These are phyloP conservation scores for Wallacemonas sp. DNA, from an alignment of 208 protist genomes.

Conservation along the genomic window DNA sequence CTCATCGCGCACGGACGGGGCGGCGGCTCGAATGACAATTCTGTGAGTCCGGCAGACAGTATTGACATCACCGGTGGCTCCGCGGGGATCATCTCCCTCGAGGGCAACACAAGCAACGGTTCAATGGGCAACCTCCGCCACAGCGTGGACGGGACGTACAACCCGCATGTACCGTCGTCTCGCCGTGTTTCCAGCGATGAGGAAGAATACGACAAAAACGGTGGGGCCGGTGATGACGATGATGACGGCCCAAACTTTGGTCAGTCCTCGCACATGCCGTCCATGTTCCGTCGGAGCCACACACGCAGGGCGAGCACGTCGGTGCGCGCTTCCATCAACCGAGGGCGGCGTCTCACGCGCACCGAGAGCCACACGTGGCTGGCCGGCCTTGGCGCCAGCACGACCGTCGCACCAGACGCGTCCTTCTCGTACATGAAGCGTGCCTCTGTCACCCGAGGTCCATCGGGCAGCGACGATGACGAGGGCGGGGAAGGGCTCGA, in stretches of 20 bases:
- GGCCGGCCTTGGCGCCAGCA: background rate
- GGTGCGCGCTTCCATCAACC: background rate
- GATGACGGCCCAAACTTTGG: background rate
- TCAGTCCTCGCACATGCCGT: background rate
- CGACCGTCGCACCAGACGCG: background rate
- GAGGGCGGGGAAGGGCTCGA: background rate
- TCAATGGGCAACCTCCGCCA: background rate
- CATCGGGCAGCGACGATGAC: background rate
- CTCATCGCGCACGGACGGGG: background rate
- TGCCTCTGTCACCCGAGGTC: background rate
- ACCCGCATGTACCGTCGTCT: background rate
- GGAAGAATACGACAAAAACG: background rate
- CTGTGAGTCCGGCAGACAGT: background rate
- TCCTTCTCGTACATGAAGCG: conserved; percentile 4
- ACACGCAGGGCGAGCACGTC: background rate
- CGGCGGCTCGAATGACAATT: background rate
- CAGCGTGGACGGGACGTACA: background rate
- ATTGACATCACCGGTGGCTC: too few species aligned
- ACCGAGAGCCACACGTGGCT: conserved; percentile 7
- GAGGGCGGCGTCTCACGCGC: background rate
- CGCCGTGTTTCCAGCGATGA: conserved; percentile 1
- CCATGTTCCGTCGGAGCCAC: conserved; percentile 7
- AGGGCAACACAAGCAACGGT: background rate
- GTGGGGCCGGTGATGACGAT: too few species aligned
- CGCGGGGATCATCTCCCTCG: background rate